Evolutionary conservation across 345 rosid genomes (phyloP).

Genomic region (Raphanus raphanistrum): DNA sequence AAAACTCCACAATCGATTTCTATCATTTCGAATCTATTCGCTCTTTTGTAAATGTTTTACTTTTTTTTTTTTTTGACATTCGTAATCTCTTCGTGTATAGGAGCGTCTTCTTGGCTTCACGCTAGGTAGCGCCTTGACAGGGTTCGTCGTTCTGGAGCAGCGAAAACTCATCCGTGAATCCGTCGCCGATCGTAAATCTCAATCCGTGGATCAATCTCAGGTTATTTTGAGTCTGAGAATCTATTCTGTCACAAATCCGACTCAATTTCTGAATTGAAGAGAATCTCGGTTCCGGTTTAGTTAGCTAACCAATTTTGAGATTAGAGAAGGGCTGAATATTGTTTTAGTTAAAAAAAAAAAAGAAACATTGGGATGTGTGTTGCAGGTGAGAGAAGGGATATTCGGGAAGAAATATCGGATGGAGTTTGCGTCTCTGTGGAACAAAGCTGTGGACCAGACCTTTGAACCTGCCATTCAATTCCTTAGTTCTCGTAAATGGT

Average conservation of each 20-base stretch:
- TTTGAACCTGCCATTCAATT: constrained; percentile 64
- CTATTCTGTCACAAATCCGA: constrained; percentile 22
- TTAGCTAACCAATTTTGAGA: not conserved
- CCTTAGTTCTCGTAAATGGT: constrained; percentile 70
- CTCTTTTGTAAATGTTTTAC: not conserved
- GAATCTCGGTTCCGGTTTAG: not conserved
- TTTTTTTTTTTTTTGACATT: not conserved
- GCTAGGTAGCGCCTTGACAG: constrained; percentile 61
- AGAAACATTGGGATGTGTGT: not conserved
- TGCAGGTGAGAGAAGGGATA: constrained; percentile 58
- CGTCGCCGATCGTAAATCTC: constrained; percentile 42
- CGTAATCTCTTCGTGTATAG: not conserved
- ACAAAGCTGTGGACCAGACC: constrained; percentile 78
- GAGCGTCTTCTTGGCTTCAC: constrained; percentile 73
- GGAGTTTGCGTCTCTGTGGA: constrained; percentile 66
- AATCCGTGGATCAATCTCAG: constrained; percentile 45
- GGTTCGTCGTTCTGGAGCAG: constrained; percentile 63
- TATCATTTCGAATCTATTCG: not conserved
- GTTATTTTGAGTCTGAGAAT: constrained; percentile 18
- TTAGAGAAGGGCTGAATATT: not conserved
- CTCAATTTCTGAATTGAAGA: constrained; percentile 7
- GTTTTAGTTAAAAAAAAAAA: not conserved
- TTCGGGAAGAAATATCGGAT: constrained; percentile 59
- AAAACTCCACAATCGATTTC: not conserved
- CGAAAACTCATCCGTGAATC: constrained; percentile 66